Base-by-base conservation (phyloP, 2,329 filamentous ascomycete genomes). In the Samsoniella hepiali region DNA sequence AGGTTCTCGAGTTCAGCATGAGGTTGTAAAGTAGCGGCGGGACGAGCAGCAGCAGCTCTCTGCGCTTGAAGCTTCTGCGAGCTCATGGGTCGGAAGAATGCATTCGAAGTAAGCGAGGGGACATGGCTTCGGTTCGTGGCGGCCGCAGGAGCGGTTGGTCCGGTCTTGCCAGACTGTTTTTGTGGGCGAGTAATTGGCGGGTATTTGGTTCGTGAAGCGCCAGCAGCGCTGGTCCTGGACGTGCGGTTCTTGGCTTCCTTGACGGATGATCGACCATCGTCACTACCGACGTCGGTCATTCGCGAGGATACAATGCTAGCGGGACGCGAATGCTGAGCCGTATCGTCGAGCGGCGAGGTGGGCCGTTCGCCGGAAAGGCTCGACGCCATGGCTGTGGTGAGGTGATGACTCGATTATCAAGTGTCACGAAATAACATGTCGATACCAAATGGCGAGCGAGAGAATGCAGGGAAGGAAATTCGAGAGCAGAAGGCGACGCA, bases 51-150 rank as follows among this genome's bases (percentile, higher is more conserved):
- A 67, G 88, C 85, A 67, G 72, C 88, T 74, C 94, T 84, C 76
- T 98, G 95, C 62, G 93, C 93, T 77, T 98, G 94, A 58, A 98
- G 81, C 74, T 92, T 90, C 74, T 97, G 93, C 31, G 94, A 96
- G 78, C 93, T 98, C 92, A 99, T 96, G 45, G 95, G 95, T 29
- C 89, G 90, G 73, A 96, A 97, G 79, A 99, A 98, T 61, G 91
- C 94, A 72, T 94, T 90, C 17, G 92, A 93, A 3, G 92, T 89
- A 60, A 99, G 80, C 1, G 90, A 93, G 1, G 95, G 93, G 27
- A 96, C 93, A 80, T 99, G 95, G 49, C 91, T 95, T 71, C 89
- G 86, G 68, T 88, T 94, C 29, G 73, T 65, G 58, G 70, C 71
- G 17, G 81, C 82, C 60, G 81, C 89, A 67, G 83, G 83, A 68